These are phyloP conservation scores for Solanum clarkiae DNA, from an alignment of 257 asterid species.

Conservation along the genomic window DNA sequence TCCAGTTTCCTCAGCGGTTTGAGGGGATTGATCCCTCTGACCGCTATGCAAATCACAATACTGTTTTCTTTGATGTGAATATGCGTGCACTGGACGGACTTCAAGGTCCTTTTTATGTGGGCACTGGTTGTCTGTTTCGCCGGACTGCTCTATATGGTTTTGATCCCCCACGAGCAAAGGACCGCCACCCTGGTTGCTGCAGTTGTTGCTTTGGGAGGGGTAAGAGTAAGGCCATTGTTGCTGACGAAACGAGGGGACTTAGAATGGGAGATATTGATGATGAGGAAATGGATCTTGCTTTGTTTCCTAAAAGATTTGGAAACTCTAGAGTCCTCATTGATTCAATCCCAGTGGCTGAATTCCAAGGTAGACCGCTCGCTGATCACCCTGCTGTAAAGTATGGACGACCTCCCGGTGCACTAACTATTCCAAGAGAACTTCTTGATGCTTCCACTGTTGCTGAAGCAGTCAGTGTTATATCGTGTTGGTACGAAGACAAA, in stretches of 20 bases:
- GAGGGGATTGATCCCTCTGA: conserved; percentile 89
- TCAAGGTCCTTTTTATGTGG: conserved; percentile 83
- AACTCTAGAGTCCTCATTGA: conserved; percentile 66
- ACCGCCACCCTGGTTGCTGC: conserved; percentile 49
- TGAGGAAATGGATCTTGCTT: conserved; percentile 52
- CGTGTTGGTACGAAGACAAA: conserved; percentile 88
- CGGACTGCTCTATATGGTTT: conserved; percentile 75
- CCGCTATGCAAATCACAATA: conserved; percentile 77
- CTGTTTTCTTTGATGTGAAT: conserved; percentile 80
- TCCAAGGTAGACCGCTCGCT: conserved; percentile 81
- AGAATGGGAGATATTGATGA: conserved; percentile 72
- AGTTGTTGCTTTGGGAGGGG: conserved; percentile 45
- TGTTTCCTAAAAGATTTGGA: conserved; percentile 65
- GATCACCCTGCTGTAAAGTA: conserved; percentile 76
- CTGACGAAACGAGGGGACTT: conserved; percentile 57
- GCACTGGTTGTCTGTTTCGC: conserved; percentile 81
- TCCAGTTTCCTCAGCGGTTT: conserved; percentile 75
- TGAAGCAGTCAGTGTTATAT: conserved; percentile 78
- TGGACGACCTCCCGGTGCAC: conserved; percentile 77
- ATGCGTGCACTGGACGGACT: conserved; percentile 87
- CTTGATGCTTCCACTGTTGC: conserved; percentile 82
- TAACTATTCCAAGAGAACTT: conserved; percentile 58
- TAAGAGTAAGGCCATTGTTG: conserved; percentile 27
- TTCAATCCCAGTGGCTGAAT: conserved; percentile 72
- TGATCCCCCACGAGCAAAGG: conserved; percentile 77